These are phyloP conservation scores for Viola pubescens DNA, from an alignment of 441 rosid species.

Conservation along the genomic window DNA sequence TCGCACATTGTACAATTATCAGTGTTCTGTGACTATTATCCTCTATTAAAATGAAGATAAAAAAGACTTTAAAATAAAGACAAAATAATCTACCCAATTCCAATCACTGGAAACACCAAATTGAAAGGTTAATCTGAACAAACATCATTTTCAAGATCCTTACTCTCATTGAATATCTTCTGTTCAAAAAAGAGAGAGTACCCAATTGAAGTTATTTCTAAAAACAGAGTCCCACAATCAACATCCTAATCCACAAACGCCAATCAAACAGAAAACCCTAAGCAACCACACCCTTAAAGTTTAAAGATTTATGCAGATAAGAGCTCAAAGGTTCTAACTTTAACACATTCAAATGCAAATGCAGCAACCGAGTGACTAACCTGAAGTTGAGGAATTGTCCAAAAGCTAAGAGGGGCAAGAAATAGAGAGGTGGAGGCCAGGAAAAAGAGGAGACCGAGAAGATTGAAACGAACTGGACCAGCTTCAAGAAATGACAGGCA, in stretches of 20 bases:
- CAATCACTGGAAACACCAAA: too few relatives aligned
- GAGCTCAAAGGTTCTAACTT: too few relatives aligned
- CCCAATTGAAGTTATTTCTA: too few relatives aligned
- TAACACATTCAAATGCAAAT: background rate
- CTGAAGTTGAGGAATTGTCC: constrained; percentile 96
- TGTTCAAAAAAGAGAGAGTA: background rate
- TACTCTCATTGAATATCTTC: too few relatives aligned
- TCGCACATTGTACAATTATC: too few relatives aligned
- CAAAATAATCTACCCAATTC: too few relatives aligned
- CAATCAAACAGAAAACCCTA: background rate
- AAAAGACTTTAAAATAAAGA: too few relatives aligned
- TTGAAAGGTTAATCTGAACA: too few relatives aligned
- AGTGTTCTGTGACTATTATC: too few relatives aligned
- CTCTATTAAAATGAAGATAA: too few relatives aligned
- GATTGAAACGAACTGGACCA: constrained; percentile 61
- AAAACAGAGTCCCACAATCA: background rate
- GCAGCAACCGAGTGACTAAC: constrained; percentile 22
- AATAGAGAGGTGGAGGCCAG: constrained; percentile 82
- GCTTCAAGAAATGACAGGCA: constrained; percentile 65
- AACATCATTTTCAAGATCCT: too few relatives aligned
- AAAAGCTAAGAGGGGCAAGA: constrained; percentile 73
- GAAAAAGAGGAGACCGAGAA: constrained; percentile 63
- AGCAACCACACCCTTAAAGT: background rate
- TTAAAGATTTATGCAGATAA: too few relatives aligned
- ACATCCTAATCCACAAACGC: background rate